phyloP scores from a whole-genome alignment of 768 basidiomycete species.

The Agaricus sinodeliciosus region DNA sequence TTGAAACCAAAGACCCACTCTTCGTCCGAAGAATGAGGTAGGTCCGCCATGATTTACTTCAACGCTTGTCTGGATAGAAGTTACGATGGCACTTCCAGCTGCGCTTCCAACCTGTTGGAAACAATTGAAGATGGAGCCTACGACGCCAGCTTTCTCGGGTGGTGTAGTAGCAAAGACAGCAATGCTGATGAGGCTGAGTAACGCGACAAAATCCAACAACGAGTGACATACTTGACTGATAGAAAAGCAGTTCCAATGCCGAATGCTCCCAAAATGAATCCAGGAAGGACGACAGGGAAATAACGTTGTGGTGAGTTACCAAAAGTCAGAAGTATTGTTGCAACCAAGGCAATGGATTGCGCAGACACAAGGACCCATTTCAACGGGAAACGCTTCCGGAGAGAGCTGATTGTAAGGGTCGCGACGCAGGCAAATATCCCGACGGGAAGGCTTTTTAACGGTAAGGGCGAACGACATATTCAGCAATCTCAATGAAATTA shows the following conservation, averaged over 20 bases:
- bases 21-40: background rate
- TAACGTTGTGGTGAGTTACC: conserved; percentile 32
- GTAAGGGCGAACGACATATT: background rate
- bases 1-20: background rate
- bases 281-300: conserved; percentile 40
- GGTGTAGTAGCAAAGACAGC: conserved; percentile 41
- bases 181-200: conserved; percentile 23
- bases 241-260: conserved; percentile 36
- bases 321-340: conserved; percentile 31
- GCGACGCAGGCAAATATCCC: conserved; percentile 26
- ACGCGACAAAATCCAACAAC: conserved; percentile 28
- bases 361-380: conserved; percentile 41
- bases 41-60: background rate
- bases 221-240: background rate
- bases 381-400: conserved; percentile 20
- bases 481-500: background rate
- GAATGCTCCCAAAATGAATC: conserved; percentile 35
- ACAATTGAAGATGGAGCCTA: conserved; percentile 47
- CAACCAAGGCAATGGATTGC: conserved; percentile 24
- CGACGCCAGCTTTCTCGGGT: conserved; percentile 37
- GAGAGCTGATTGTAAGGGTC: conserved; percentile 29
- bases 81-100: conserved; percentile 36
- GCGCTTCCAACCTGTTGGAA: conserved; percentile 45
- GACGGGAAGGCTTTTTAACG: conserved; percentile 26
- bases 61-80: conserved; percentile 38